Percentiles rank a stretch among this genome's conserved stretches.
Conservation (phyloP, 108 stramenopile genomes). For the Cyclostephanos tholiformis region DNA sequence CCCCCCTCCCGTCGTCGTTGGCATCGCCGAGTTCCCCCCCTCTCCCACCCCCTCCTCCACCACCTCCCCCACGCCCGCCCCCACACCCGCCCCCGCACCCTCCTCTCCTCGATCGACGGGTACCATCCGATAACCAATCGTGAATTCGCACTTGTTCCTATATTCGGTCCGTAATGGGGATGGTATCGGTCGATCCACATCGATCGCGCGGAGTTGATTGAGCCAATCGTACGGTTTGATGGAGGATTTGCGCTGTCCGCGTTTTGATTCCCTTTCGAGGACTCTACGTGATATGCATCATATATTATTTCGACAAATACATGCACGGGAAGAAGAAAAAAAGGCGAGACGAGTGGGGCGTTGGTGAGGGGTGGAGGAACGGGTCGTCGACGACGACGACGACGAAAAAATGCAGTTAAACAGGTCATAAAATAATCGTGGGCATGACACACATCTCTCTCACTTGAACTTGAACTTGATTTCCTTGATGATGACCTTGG, state of each 20-base stretch:
- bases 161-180: constrained; percentile 62
- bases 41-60: too few relatives aligned
- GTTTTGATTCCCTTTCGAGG: constrained; percentile 56
- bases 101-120: constrained; percentile 19
- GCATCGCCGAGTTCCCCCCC: constrained; percentile 19
- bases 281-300: constrained; percentile 30
- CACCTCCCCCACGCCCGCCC: too few relatives aligned
- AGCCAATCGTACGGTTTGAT: constrained; percentile 58
- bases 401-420: too few relatives aligned
- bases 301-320: too few relatives aligned
- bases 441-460: too few relatives aligned
- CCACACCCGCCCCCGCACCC: too few relatives aligned
- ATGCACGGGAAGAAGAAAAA: too few relatives aligned
- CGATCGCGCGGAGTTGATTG: constrained; percentile 50
- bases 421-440: too few relatives aligned
- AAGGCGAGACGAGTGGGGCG: neutral
- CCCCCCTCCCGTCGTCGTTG: neutral
- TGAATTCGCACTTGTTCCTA: constrained; percentile 93
- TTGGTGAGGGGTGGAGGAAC: too few relatives aligned
- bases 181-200: constrained; percentile 52
- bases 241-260: constrained; percentile 37
- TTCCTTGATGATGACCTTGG: constrained; percentile 64
- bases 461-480: constrained; percentile 62
- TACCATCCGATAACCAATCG: constrained; percentile 63
- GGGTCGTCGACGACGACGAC: too few relatives aligned